Evolutionary conservation across 148 eudicot species (phyloP), one percentile per base, ranked within the genome.

Genomic region (Gaultheria prostrata): DNA sequence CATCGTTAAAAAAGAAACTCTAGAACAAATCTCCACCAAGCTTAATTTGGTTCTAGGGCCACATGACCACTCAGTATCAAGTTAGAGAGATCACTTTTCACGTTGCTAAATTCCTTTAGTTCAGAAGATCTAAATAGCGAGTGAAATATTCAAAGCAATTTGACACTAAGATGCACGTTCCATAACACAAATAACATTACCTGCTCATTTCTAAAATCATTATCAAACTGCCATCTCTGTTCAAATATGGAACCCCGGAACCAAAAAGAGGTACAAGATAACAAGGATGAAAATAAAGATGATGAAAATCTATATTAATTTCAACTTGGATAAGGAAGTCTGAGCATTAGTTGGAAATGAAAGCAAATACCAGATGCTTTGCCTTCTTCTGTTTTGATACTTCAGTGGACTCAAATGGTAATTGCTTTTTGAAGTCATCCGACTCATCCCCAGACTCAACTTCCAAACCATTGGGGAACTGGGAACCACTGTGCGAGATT

Each of bases 391-490:
- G 89, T 84, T 88, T 94, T 71, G 90, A 87, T 83, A 90, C 86
- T 86, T 92, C 97, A 28, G 88, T 69, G 73, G 95, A 85, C 80
- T 93, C 94, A 88, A 91, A 91, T 70, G 89, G 88, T 33, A 83
- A 86, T 82, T 91, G 93, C 86, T 89, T 93, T 74, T 91, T 88
- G 65, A 90, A 92, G 80, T 94, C 90, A 86, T 88, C 90, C 33
- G 86, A 92, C 78, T 94, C 90, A 86, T 88, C 90, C 28, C 85
- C 87, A 48, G 99, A 97, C 83, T 97, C 93, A 87, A 90, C 92
- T 84, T 97, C 99, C 83, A 91, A 87, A 78, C 85, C 91, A 84
- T 90, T 90, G 67, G 89, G 92, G 79, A 90, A 39, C 80, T 82
- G 79, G 28, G 87, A 90, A 73, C 93, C 97, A 79, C 92, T 94